phyloP scores from a whole-genome alignment of 495 filamentous ascomycete species.

The Penicillium antarcticum region DNA sequence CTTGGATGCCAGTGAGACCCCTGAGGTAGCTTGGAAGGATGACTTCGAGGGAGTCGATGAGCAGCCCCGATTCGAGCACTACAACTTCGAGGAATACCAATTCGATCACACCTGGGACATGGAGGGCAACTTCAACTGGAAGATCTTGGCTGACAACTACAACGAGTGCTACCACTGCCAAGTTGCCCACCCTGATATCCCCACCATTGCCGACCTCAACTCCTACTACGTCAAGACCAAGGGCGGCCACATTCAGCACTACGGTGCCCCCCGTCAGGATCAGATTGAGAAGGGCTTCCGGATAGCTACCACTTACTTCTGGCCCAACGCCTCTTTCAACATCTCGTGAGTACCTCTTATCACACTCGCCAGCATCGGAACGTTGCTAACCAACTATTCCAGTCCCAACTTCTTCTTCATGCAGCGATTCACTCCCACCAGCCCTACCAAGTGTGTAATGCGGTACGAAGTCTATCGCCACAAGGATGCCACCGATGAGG shows the following conservation, averaged over 20 bases:
- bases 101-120: conserved; percentile 48
- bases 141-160: conserved; percentile 48
- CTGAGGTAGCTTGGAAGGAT: conserved; percentile 39
- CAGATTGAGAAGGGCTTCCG: conserved; percentile 31
- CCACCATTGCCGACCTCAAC: conserved; percentile 37
- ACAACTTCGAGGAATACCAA: conserved; percentile 43
- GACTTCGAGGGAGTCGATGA: conserved; percentile 39
- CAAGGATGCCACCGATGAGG: conserved; percentile 42
- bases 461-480: conserved; percentile 48
- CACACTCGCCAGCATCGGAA: neutral
- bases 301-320: conserved; percentile 41
- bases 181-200: conserved; percentile 46
- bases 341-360: conserved; percentile 33
- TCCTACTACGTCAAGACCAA: conserved; percentile 41
- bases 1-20: conserved; percentile 32
- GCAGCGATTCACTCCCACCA: conserved; percentile 41
- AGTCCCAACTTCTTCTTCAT: conserved; percentile 50
- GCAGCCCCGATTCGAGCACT: conserved; percentile 37
- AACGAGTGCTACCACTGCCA: conserved; percentile 53
- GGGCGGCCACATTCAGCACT: conserved; percentile 37
- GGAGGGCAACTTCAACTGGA: conserved; percentile 49
- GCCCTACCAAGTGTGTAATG: conserved; percentile 34
- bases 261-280: conserved; percentile 34
- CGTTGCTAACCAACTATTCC: conserved; percentile 7
- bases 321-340: conserved; percentile 43